phyloP scores from a whole-genome alignment of 441 rosid species.

The Eruca vesicaria region DNA sequence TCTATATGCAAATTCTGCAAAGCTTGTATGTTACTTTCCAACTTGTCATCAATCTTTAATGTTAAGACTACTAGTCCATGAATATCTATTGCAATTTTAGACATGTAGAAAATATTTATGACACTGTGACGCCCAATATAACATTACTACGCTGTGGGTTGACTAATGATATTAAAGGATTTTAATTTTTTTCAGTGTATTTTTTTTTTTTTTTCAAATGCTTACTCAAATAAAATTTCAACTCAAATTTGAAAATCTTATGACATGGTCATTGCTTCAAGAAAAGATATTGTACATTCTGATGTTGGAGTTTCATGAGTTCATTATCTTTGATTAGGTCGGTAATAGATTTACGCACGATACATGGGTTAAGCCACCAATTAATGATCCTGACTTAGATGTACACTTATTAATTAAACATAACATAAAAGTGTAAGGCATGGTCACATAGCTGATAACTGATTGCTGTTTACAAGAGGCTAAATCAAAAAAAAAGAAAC shows the following conservation, averaged over 20 bases:
- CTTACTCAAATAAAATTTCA: neutral
- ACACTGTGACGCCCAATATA: neutral
- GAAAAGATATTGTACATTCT: neutral
- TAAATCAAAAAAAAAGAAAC: neutral
- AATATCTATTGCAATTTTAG: neutral
- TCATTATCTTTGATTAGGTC: neutral
- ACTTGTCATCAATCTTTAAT: neutral
- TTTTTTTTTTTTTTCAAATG: neutral
- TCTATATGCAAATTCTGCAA: neutral
- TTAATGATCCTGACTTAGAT: neutral
- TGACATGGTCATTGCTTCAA: slow-evolving; percentile 1
- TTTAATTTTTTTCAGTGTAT: neutral
- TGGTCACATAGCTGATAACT: neutral
- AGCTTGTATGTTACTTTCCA: neutral
- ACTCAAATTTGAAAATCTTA: neutral
- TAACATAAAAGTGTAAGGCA: neutral
- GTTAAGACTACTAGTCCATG: slow-evolving; percentile 1
- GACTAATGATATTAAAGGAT: neutral
- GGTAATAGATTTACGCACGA: neutral
- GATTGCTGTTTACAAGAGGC: neutral
- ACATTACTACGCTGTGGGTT: neutral
- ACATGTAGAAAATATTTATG: neutral
- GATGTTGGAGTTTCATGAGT: neutral
- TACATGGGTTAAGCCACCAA: neutral
- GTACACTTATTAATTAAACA: neutral